Base-by-base conservation (phyloP, 352 stramenopile genomes). In the Phytophthora cajani region DNA sequence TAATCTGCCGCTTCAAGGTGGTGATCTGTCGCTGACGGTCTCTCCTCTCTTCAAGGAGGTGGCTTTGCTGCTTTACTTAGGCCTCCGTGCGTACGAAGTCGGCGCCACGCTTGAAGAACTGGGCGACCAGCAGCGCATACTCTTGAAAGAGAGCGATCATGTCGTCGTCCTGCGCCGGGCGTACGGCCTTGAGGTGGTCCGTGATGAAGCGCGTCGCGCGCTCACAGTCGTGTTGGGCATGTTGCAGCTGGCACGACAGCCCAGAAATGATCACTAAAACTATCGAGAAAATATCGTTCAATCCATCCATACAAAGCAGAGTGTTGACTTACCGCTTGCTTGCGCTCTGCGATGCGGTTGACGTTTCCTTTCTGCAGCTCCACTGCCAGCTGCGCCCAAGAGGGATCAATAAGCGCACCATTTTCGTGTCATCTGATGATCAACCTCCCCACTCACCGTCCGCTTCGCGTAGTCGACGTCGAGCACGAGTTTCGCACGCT, bases 391-490 rank as follows among this genome's bases (percentile, higher is more conserved):
- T 93, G 36, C 14, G 50, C 2, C n/a, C 23, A 59, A 33, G 52
- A 16, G 38, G 11, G 49, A 40, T 12, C 7, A 44, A 44, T 62
- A 9, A 57, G 21, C 2, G 25, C 27, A 51, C 38, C 60, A 2
- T 27, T 47, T 54, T 16, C 9, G 56, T 23, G 16, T 51, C n/a
- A 17, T 47, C 10, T 32, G 8, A 42, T 21, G 9, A 32, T 17
- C 19, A 50, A 55, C 12, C 0, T n/a, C 56, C 5, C 5, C 8
- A 52, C 58, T 58, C 32, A 91, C 86, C 69, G 74, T 88, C 25
- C 86, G 81, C 44, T 89, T 86, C 2, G 82, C 84, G 64, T 94
- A 94, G 64, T 94, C 84, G 17, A 91, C 71, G 19, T 91, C 86
- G 17, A 92, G 59, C 50, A 90, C 80, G 16, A 91, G 65, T n/a